phyloP scores from a whole-genome alignment of 164 flowering plant genomes.

The Stephania cephalantha region DNA sequence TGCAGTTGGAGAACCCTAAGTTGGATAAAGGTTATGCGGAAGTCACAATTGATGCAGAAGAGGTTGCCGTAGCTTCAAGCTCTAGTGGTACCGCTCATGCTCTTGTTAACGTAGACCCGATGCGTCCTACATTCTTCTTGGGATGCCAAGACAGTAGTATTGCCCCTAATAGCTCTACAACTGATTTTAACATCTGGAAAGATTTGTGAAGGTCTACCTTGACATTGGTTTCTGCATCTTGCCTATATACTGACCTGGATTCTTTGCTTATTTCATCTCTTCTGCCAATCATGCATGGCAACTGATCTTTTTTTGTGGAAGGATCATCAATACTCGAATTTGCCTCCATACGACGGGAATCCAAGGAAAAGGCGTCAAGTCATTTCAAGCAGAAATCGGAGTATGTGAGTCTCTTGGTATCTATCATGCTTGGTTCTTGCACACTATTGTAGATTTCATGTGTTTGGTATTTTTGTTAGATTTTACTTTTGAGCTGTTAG shows the following conservation, averaged over 20 bases:
- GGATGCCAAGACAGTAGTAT: slow-evolving; percentile 72
- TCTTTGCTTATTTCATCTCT: not conserved
- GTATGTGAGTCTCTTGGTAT: not conserved
- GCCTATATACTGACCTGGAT: not conserved
- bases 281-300: not conserved
- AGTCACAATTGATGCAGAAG: slow-evolving; percentile 56
- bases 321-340: not conserved
- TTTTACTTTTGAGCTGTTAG: not conserved
- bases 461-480: not conserved
- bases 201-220: slow-evolving; percentile 37
- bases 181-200: slow-evolving; percentile 81
- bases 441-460: not conserved
- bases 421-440: not conserved
- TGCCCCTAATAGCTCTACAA: slow-evolving; percentile 39
- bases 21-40: slow-evolving; percentile 63
- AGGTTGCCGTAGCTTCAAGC: slow-evolving; percentile 73
- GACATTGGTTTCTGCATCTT: not conserved
- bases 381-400: not conserved
- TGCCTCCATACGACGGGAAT: not conserved
- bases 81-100: slow-evolving; percentile 83
- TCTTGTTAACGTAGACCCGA: slow-evolving; percentile 56
- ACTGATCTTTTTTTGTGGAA: not conserved
- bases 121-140: slow-evolving; percentile 53
- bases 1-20: slow-evolving; percentile 66
- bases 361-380: not conserved